Conservation (phyloP, 2,329 filamentous ascomycete genomes). For the Trichoderma brevicompactum region DNA sequence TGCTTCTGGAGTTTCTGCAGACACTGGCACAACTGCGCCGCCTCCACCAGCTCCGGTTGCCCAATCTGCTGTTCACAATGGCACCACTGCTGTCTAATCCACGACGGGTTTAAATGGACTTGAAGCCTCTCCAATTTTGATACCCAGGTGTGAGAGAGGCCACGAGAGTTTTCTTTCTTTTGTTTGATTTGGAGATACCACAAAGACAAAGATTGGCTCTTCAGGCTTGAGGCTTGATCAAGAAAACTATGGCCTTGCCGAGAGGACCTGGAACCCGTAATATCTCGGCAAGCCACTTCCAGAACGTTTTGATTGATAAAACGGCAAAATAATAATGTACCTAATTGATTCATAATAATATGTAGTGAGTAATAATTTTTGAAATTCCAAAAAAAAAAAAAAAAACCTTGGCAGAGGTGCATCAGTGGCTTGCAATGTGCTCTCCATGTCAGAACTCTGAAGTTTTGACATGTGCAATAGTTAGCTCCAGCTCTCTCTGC, state of each 20-base stretch:
- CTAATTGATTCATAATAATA: constrained; percentile 1
- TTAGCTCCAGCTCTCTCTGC: not conserved
- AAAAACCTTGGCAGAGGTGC: not conserved
- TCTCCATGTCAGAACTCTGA: constrained; percentile 4
- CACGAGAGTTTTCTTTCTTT: constrained; percentile 1
- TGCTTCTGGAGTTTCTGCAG: constrained; percentile 13
- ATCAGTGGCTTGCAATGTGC: not conserved
- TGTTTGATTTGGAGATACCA: not conserved
- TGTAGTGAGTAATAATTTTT: constrained; percentile 19
- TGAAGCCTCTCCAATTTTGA: constrained; percentile 16
- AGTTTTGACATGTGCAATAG: constrained; percentile 1
- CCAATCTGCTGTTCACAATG: not conserved
- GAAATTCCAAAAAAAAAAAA: not conserved
- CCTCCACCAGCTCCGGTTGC: not conserved
- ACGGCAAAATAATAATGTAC: not conserved
- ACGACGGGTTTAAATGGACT: not conserved
- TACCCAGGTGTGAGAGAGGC: constrained; percentile 19
- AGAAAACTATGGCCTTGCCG: not conserved
- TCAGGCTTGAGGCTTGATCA: not conserved
- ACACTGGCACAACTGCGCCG: not conserved
- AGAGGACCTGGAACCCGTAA: constrained; percentile 9
- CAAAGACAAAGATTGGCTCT: constrained; percentile 12
- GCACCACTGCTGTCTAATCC: constrained; percentile 15
- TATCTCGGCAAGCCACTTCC: constrained; percentile 8
- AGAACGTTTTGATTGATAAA: not conserved